These are phyloP conservation scores for Paraconiothyrium sp. DNA, from an alignment of 2,329 filamentous ascomycete genomes.

Conservation along the genomic window DNA sequence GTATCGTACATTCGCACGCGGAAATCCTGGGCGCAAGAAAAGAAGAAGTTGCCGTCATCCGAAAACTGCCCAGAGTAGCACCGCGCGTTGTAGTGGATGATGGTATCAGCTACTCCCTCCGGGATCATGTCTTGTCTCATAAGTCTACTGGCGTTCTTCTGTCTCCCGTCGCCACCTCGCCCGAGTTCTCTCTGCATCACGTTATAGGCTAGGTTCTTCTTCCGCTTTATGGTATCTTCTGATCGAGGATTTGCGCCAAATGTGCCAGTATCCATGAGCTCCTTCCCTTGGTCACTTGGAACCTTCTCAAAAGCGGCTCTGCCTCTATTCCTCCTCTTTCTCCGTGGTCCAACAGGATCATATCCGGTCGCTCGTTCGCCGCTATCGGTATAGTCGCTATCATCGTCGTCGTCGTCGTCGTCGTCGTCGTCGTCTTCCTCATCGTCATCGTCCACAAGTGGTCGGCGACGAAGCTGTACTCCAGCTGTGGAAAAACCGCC, in stretches of 20 bases:
- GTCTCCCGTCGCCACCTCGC: constrained; percentile 65
- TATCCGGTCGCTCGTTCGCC: constrained; percentile 49
- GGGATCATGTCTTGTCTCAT: constrained; percentile 83
- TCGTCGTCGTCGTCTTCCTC: constrained; percentile 28
- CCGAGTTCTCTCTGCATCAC: constrained; percentile 86
- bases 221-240: constrained; percentile 65
- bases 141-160: constrained; percentile 70
- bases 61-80: constrained; percentile 98
- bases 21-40: constrained; percentile 90
- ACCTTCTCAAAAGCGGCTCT: constrained; percentile 76
- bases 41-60: constrained; percentile 97
- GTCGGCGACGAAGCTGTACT: constrained; percentile 8
- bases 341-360: constrained; percentile 42
- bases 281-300: constrained; percentile 77
- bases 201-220: constrained; percentile 69
- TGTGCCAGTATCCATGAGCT: constrained; percentile 81
- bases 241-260: constrained; percentile 75
- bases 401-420: constrained; percentile 28
- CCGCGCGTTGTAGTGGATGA: constrained; percentile 84
- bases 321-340: constrained; percentile 59
- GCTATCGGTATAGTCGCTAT: constrained; percentile 43
- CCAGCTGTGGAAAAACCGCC: constrained; percentile 33
- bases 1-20: constrained; percentile 97
- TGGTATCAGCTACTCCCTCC: constrained; percentile 78
- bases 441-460: constrained; percentile 37